Conservation (phyloP, 371 early-diverging fungal species). For the Mortierella sp. region DNA sequence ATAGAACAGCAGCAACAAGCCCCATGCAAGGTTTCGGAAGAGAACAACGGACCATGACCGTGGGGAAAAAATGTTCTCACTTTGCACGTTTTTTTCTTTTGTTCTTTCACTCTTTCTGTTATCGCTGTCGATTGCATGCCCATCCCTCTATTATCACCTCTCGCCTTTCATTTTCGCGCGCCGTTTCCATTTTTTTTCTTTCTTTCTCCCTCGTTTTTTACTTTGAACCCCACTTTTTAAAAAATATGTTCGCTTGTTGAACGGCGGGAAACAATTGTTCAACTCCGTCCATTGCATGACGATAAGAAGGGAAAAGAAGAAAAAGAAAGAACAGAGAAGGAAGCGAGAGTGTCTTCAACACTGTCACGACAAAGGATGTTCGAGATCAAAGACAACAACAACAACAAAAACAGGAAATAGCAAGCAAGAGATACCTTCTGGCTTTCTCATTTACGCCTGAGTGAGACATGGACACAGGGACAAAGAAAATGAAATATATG, state of each 20-base stretch:
- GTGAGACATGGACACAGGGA: slow-evolving; percentile 11
- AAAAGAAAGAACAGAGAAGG: not conserved
- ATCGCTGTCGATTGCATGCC: not conserved
- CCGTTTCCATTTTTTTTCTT: not conserved
- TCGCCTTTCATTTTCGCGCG: not conserved
- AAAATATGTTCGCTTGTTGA: not conserved
- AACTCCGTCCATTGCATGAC: not conserved
- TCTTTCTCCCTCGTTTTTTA: not conserved
- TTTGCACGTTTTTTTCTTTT: not conserved
- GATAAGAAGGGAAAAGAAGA: not conserved
- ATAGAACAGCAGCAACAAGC: not conserved
- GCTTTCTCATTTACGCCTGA: not conserved
- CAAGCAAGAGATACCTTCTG: not conserved
- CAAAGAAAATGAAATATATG: not conserved
- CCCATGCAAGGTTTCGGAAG: not conserved
- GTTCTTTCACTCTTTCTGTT: not conserved
- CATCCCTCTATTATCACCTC: not conserved
- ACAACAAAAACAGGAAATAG: not conserved
- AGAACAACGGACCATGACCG: not conserved
- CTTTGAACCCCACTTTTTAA: not conserved
- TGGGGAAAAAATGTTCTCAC: not conserved
- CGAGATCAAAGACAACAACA: not conserved
- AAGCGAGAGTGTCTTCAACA: not conserved
- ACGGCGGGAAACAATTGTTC: slow-evolving; percentile 1
- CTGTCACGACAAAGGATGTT: not conserved